A percentile compares a stretch with the other conserved stretches of the same genome.
phyloP scores from a whole-genome alignment of 2,329 filamentous ascomycete species.

The Calonectria pseudoreteaudii region DNA sequence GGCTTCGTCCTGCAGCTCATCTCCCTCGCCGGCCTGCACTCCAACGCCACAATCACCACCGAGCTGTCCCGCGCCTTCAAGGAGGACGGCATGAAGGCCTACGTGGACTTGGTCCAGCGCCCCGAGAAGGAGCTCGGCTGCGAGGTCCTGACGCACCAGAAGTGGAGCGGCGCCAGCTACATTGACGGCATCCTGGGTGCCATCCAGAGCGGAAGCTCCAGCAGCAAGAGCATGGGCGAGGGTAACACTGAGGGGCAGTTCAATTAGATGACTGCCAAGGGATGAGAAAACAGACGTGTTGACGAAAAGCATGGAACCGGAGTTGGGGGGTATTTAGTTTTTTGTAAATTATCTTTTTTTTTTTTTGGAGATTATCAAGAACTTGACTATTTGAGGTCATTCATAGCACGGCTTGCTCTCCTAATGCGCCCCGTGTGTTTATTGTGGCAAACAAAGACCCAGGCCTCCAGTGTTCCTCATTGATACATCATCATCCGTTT shows the following conservation, averaged over 20 bases:
- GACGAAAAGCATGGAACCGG: conserved; percentile 39
- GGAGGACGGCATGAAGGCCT: conserved; percentile 94
- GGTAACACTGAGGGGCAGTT: conserved; percentile 89
- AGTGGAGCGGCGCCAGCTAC: conserved; percentile 78
- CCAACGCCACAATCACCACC: conserved; percentile 72
- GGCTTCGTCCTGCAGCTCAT: conserved; percentile 80
- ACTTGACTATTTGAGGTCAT: conserved; percentile 15
- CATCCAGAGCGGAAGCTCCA: conserved; percentile 91
- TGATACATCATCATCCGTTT: conserved; percentile 3
- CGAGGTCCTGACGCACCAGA: conserved; percentile 95
- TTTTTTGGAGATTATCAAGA: conserved; percentile 21
- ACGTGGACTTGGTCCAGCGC: conserved; percentile 92
- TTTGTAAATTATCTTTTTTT: conserved; percentile 31
- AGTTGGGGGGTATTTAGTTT: conserved; percentile 37
- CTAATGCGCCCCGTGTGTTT: neutral
- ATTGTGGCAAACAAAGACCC: neutral
- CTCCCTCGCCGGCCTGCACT: conserved; percentile 74
- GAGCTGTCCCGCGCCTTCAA: conserved; percentile 88
- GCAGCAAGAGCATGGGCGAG: conserved; percentile 93
- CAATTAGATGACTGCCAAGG: conserved; percentile 39
- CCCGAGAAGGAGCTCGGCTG: conserved; percentile 91
- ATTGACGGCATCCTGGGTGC: conserved; percentile 91
- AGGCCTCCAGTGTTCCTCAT: neutral
- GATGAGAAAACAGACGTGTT: neutral
- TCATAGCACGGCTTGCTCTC: neutral